Conservation (phyloP, 1,139 yeast species). For the Geotrichum histeridarum region DNA sequence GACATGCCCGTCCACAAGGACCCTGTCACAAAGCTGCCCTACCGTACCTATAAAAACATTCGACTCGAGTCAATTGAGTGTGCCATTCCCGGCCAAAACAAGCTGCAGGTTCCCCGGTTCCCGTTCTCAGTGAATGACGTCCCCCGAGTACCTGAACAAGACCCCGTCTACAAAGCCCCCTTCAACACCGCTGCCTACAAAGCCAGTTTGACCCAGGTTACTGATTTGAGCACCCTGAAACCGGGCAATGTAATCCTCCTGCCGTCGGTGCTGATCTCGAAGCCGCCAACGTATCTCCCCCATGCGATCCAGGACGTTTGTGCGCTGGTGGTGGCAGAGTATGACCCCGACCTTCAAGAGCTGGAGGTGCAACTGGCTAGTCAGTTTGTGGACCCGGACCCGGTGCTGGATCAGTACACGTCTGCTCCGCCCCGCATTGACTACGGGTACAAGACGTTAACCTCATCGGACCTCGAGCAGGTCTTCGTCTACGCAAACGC, state of each 20-base stretch:
- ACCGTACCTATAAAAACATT: conserved; percentile 5
- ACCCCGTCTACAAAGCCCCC: not conserved
- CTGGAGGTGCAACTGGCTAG: conserved; percentile 7
- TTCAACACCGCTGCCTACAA: not conserved
- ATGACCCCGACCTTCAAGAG: not conserved
- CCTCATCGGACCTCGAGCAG: not conserved
- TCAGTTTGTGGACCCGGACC: conserved; percentile 11
- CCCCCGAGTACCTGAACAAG: not conserved
- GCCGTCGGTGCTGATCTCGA: not conserved
- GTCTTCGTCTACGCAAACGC: conserved; percentile 2
- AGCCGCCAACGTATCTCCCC: conserved; percentile 3
- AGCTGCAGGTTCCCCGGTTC: conserved; percentile 1
- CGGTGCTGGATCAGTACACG: conserved; percentile 1
- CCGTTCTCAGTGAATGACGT: not conserved
- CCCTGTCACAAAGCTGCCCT: not conserved
- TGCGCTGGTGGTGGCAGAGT: conserved; percentile 3
- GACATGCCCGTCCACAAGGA: not conserved
- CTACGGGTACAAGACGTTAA: conserved; percentile 4
- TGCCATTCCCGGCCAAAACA: not conserved
- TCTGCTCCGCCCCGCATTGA: conserved; percentile 6
- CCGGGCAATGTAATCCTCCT: conserved; percentile 9
- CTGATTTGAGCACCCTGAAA: not conserved
- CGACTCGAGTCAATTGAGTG: conserved; percentile 8
- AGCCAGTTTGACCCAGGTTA: not conserved
- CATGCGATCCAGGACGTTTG: not conserved